phyloP scores from a whole-genome alignment of 78 protist genomes.

The Dictyostelium capitatum region DNA sequence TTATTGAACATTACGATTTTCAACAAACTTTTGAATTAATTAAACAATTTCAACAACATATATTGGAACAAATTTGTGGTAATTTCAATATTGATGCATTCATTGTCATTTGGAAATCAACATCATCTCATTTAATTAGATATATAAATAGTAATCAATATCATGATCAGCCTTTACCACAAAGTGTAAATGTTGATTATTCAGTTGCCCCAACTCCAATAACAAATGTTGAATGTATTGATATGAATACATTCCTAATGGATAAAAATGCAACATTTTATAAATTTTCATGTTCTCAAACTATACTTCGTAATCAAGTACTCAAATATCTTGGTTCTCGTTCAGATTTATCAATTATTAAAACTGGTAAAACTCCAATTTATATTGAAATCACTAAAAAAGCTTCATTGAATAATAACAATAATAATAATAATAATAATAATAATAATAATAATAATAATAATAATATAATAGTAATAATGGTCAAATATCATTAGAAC shows the following conservation, averaged over 20 bases:
- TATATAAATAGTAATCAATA: too few relatives aligned
- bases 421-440: neutral
- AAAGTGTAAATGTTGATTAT: too few relatives aligned
- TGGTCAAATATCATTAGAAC: too few relatives aligned
- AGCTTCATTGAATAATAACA: neutral
- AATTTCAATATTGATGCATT: slow-evolving; percentile 13
- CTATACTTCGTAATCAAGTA: neutral
- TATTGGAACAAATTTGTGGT: neutral
- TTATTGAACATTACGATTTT: neutral
- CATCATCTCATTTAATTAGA: neutral
- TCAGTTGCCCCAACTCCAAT: neutral
- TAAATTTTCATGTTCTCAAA: neutral
- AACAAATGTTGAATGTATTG: neutral
- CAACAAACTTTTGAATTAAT: neutral
- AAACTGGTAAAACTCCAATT: slow-evolving; percentile 17
- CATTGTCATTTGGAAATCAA: neutral
- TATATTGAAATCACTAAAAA: neutral
- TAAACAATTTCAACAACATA: neutral
- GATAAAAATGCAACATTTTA: neutral
- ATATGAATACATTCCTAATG: neutral
- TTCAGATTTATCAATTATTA: neutral
- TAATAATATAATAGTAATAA: neutral
- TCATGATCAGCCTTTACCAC: too few relatives aligned
- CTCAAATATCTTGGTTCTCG: neutral
- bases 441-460: neutral